Percentiles rank a stretch among this genome's conserved stretches.
phyloP scores from a whole-genome alignment of 176 grass and related monocot genomes.

The Carex scoparia region DNA sequence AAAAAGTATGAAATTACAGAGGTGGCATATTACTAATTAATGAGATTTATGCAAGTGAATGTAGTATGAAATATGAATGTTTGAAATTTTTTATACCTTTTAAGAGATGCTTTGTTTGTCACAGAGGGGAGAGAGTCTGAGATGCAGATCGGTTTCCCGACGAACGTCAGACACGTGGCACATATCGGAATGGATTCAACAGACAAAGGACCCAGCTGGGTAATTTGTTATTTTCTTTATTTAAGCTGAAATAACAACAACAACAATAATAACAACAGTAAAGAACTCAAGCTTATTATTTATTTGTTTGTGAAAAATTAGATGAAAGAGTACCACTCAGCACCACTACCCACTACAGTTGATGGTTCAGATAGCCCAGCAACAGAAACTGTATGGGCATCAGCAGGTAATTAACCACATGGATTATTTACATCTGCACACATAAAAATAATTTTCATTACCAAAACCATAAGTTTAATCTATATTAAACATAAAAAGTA shows the following conservation, averaged over 20 bases:
- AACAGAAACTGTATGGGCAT: constrained; percentile 8
- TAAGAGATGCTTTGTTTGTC: background rate
- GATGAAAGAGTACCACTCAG: constrained; percentile 33
- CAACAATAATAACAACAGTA: background rate
- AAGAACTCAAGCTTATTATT: constrained; percentile 7
- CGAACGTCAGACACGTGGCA: constrained; percentile 34
- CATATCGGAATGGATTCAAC: constrained; percentile 33
- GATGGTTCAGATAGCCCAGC: constrained; percentile 3
- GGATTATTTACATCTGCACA: background rate
- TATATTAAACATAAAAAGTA: background rate
- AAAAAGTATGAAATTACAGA: background rate
- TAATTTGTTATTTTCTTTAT: constrained; percentile 1
- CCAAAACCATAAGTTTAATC: no score
- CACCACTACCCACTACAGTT: background rate
- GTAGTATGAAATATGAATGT: background rate
- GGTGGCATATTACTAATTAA: background rate
- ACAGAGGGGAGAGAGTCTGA: constrained; percentile 34
- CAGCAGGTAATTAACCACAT: background rate
- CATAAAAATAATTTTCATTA: background rate
- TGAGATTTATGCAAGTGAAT: background rate
- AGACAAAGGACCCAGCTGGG: constrained; percentile 17
- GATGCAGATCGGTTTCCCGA: constrained; percentile 38
- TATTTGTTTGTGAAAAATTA: background rate
- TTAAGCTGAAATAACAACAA: background rate
- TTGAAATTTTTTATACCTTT: background rate